phyloP scores from a whole-genome alignment of 768 basidiomycete species.

The Russula earlei region DNA sequence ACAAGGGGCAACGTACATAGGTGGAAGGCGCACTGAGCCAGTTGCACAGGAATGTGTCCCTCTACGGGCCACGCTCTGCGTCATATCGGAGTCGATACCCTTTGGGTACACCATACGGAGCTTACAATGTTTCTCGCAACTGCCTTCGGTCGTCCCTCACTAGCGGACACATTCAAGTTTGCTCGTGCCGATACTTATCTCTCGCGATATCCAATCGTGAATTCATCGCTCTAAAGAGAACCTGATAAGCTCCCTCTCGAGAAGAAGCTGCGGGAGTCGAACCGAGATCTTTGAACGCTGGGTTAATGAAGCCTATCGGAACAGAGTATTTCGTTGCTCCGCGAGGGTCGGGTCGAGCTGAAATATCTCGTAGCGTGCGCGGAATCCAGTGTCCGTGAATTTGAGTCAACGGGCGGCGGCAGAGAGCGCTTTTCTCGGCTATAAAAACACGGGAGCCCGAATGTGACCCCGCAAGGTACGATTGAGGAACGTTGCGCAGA shows the following conservation, averaged over 20 bases:
- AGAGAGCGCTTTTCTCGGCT: background rate
- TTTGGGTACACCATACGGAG: background rate
- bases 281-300: background rate
- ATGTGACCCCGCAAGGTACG: background rate
- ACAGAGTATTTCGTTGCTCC: background rate
- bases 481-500: background rate
- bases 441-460: background rate
- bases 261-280: background rate
- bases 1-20: too few species aligned
- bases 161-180: background rate
- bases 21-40: too few species aligned
- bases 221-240: background rate
- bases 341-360: background rate
- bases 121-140: background rate
- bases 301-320: background rate
- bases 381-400: background rate
- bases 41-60: too few species aligned
- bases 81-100: background rate
- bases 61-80: background rate
- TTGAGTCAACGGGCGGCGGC: slow-evolving; percentile 1
- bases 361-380: slow-evolving; percentile 8
- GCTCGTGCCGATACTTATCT: background rate
- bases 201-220: background rate
- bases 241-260: background rate
- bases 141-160: background rate